phyloP scores from a whole-genome alignment of 2,329 filamentous ascomycete genomes.

The Diplodia seriata region DNA sequence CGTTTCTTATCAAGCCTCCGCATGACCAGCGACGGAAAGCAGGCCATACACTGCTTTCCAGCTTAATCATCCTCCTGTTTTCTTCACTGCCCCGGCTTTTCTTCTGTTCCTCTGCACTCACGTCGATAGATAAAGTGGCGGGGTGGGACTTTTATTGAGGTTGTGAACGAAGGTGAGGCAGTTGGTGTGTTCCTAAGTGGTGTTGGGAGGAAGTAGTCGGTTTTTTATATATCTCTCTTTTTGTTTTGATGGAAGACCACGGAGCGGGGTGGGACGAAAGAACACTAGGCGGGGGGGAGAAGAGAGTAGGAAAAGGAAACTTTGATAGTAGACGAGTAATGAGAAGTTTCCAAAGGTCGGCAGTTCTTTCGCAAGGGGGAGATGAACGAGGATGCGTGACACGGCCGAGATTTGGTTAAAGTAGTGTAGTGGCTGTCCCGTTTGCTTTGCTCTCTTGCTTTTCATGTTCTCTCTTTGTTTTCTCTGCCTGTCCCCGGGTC shows the following conservation, averaged over 20 bases:
- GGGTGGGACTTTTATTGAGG: neutral
- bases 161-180: neutral
- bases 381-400: neutral
- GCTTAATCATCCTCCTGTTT: neutral
- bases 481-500: neutral
- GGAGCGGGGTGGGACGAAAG: neutral
- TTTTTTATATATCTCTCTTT: neutral
- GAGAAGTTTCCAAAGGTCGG: neutral
- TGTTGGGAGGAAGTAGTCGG: neutral
- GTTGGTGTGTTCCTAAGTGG: neutral
- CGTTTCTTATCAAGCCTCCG: conserved; percentile 1
- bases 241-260: neutral
- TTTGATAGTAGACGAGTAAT: conserved; percentile 3
- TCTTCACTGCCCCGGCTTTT: neutral
- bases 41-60: neutral
- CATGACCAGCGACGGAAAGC: conserved; percentile 4
- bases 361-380: neutral
- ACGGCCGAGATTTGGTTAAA: neutral
- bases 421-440: neutral
- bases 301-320: neutral
- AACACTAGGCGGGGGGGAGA: neutral
- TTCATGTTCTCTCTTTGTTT: neutral
- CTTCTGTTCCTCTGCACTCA: conserved; percentile 1
- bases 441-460: neutral
- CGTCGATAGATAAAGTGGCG: conserved; percentile 3